Evolutionary conservation across 1,284 basidiomycete genomes (phyloP), one percentile per base, ranked within the genome.

Genomic region (Gymnopus androsaceus): DNA sequence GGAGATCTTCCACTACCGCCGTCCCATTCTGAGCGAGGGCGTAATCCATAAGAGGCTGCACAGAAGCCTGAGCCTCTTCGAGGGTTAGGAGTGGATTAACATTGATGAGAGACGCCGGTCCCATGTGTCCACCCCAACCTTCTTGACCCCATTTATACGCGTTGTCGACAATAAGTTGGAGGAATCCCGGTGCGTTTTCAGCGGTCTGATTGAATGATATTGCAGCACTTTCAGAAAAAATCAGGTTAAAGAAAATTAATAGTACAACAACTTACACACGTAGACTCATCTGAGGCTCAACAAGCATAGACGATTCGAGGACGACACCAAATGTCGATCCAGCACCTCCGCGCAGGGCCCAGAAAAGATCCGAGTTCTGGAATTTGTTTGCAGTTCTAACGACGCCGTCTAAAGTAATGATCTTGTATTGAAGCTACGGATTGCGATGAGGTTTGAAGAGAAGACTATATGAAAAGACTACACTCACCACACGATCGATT

Each of bases 81-180:
- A 64, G 53, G 17, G 53, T 62, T 9, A 74, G 58, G 3, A 65
- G 51, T 1, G 73, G 71, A 28, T 64, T 75, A 15, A 73, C 66
- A 41, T 54, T 59, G 23, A 60, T 54, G 25, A 62, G 9, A n/a
- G 33, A 28, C 4, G 45, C 33, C 7, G 25, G 41, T 11, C 65
- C 67, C 4, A 75, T 72, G 54, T 76, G 75, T 4, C 79, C 80
- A 38, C 82, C 81, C 81, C 81, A 83, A 19, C 81, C 82, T 57
- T 80, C 73, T 21, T 75, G 63, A 7, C 73, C 74, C 77, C 76
- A 79, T 54, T 64, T 61, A n/a, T 71, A 60, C 1, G 71, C 63
- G 60, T 75, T 69, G 34, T 75, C 71, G 9, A 72, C 63, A 31
- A 75, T 58, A 14, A 77, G 65, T 28, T 60, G 60, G 63, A 69